phyloP scores from a whole-genome alignment of 495 filamentous ascomycete genomes.

The Daldinia concentrica region DNA sequence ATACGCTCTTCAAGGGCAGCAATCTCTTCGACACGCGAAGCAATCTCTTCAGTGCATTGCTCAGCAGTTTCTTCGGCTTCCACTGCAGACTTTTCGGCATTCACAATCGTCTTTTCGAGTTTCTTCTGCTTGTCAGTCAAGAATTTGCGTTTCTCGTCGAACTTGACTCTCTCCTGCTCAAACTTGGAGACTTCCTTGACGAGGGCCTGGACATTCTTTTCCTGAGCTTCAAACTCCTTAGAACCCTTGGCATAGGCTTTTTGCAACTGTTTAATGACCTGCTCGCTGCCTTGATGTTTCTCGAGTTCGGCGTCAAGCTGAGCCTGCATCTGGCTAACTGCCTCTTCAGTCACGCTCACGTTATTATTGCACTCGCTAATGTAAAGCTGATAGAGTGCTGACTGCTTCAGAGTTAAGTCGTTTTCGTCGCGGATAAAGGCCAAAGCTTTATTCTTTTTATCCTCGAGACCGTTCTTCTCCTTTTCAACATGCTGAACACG shows the following conservation, averaged over 20 bases:
- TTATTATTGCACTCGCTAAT: conserved; percentile 88
- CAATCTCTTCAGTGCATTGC: conserved; percentile 79
- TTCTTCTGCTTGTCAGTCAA: conserved; percentile 89
- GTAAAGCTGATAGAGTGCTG: conserved; percentile 89
- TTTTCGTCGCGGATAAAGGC: conserved; percentile 92
- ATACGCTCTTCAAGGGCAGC: conserved; percentile 75
- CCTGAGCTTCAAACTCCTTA: conserved; percentile 83
- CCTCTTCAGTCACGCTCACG: conserved; percentile 86
- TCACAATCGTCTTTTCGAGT: conserved; percentile 85
- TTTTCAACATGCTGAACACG: conserved; percentile 98
- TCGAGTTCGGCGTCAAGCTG: conserved; percentile 88
- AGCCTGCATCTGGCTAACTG: conserved; percentile 87
- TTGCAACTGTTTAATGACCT: conserved; percentile 88
- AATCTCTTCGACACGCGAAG: conserved; percentile 76
- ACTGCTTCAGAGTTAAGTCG: conserved; percentile 87
- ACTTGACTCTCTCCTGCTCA: conserved; percentile 95
- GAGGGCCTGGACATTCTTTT: conserved; percentile 81
- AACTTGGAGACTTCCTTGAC: conserved; percentile 89
- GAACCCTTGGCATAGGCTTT: conserved; percentile 82
- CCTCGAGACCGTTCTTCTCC: conserved; percentile 88
- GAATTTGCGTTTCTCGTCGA: conserved; percentile 97
- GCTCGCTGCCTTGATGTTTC: conserved; percentile 90
- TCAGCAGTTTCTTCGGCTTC: conserved; percentile 81
- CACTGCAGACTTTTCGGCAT: conserved; percentile 66
- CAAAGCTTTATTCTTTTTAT: conserved; percentile 95